Evolutionary conservation across 2,329 filamentous ascomycete species (phyloP).

Genomic region (Curvularia sp.): DNA sequence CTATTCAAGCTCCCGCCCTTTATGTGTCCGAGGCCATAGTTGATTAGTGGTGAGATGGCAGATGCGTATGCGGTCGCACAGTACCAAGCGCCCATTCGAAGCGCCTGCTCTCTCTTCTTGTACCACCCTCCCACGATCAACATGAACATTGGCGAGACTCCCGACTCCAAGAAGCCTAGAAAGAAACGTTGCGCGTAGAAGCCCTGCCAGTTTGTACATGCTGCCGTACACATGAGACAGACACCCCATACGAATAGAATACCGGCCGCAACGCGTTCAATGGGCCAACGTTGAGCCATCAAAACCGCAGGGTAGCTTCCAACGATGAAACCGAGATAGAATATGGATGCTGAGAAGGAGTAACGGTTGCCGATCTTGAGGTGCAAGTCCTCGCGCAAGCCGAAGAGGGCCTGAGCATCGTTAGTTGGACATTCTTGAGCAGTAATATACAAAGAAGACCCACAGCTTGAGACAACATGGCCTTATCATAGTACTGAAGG

Average conservation of each 20-base stretch:
- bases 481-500: neutral
- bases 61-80: neutral
- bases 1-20: neutral
- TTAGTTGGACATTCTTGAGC: neutral
- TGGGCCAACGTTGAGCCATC: neutral
- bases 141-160: neutral
- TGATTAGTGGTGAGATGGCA: neutral
- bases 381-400: neutral
- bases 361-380: neutral
- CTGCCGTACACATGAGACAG: neutral
- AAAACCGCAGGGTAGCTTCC: constrained; percentile 1
- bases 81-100: constrained; percentile 1
- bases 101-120: constrained; percentile 1
- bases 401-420: neutral
- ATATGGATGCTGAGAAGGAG: neutral
- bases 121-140: neutral
- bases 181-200: neutral
- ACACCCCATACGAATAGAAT: neutral
- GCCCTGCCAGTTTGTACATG: neutral
- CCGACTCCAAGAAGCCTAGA: neutral
- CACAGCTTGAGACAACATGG: neutral
- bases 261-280: neutral
- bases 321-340: neutral
- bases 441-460: neutral
- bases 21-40: neutral